phyloP scores from a whole-genome alignment of 305 asterid species.

The Plantago coronopus region DNA sequence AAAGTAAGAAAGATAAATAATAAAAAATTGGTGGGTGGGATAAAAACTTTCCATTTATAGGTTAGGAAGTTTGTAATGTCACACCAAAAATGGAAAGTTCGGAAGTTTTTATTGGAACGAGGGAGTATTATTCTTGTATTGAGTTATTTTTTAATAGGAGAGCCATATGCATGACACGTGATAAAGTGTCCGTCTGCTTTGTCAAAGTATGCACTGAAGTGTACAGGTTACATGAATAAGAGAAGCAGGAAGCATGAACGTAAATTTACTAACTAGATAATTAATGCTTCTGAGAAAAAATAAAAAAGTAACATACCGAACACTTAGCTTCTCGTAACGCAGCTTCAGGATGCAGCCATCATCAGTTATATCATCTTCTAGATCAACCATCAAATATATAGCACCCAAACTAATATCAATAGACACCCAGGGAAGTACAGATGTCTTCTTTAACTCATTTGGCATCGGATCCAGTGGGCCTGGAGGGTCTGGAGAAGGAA shows the following conservation, averaged over 20 bases:
- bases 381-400: slow-evolving; percentile 50
- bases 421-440: slow-evolving; percentile 52
- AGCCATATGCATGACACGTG: neutral
- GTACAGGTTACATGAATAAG: neutral
- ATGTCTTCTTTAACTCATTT: slow-evolving; percentile 28
- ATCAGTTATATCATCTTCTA: slow-evolving; percentile 55
- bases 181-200: neutral
- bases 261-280: slow-evolving; percentile 11
- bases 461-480: slow-evolving; percentile 31
- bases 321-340: slow-evolving; percentile 41
- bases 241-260: neutral
- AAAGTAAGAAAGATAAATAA: too few relatives aligned
- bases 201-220: neutral
- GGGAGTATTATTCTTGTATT: too few relatives aligned
- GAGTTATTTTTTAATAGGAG: too few relatives aligned
- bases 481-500: slow-evolving; percentile 39
- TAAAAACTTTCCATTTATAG: too few relatives aligned
- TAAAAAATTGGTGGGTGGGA: too few relatives aligned
- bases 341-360: slow-evolving; percentile 52
- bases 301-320: slow-evolving; percentile 52
- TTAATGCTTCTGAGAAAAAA: slow-evolving; percentile 18
- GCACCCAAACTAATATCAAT: slow-evolving; percentile 47
- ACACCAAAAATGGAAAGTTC: too few relatives aligned
- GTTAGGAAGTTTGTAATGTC: too few relatives aligned
- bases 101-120: too few relatives aligned